Evolutionary conservation across 2,329 filamentous ascomycete genomes (phyloP), one percentile per base, ranked within the genome.

Genomic region (Didymella lethalis): DNA sequence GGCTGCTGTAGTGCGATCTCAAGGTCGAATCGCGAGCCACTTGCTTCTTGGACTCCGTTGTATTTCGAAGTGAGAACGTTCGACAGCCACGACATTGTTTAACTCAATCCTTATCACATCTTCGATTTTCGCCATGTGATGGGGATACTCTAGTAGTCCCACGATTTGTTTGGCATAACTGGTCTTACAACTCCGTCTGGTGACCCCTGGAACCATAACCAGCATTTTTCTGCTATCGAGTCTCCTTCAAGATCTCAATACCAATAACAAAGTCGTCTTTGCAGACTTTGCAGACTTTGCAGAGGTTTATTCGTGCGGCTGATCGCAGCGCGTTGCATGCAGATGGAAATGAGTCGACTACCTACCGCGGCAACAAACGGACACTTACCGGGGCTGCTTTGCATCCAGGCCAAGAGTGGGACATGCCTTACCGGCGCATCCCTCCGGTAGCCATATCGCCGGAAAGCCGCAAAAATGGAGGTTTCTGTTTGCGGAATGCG

Each of bases 401-500:
- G 23, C 3, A 23, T 23, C 23, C 31, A 32, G 3, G 31, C 31
- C 31, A 32, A 16, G 12, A 14, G 31, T 14, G 12, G 14, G 31
- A 32, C 31, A 23, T 23, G 29, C 38, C 28, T n/a, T 3, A 32
- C 31, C 41, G 29, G 31, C 29, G 31, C 14, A 23, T 29, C 14
- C 41, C 34, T 36, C 29, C 36, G 23, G 23, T 36, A 44, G 10
- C 36, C 29, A 34, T 16, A 7, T 43, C 28, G 25, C 36, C 16
- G 36, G 51, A 43, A 43, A 28, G 10, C n/a, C 5, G 2, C 31
- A 29, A 10, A 14, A 4, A 11, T 18, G n/a, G 12, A 46, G 36
- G 43, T 50, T 29, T 23, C 16, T 16, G 48, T 47, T 51, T 57
- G 48, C 54, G 34, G 54, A 57, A 57, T 51, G 41, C 31, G 41